phyloP scores from a whole-genome alignment of 495 filamentous ascomycete species.

The Penicillium malachiteum region DNA sequence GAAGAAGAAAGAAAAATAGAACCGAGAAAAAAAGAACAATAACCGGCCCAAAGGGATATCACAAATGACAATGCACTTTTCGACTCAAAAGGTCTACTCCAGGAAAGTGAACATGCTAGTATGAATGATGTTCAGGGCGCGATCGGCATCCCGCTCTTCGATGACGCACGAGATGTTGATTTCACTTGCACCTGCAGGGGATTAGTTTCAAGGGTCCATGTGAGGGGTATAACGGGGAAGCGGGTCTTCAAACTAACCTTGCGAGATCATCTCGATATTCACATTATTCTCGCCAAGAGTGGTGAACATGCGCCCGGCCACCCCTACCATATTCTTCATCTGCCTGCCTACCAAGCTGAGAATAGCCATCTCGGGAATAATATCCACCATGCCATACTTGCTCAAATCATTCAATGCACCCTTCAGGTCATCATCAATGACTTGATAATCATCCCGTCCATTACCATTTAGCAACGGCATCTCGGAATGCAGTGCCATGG shows the following conservation, averaged over 20 bases:
- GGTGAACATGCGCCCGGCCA: constrained; percentile 85
- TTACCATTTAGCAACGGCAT: constrained; percentile 51
- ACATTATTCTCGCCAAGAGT: constrained; percentile 84
- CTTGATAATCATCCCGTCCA: constrained; percentile 60
- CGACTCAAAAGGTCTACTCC: constrained; percentile 33
- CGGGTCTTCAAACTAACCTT: constrained; percentile 58
- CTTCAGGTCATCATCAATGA: constrained; percentile 63
- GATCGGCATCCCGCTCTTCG: constrained; percentile 81
- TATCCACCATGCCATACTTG: constrained; percentile 79
- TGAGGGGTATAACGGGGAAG: constrained; percentile 5
- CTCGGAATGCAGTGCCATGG: constrained; percentile 84
- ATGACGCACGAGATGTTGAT: constrained; percentile 99
- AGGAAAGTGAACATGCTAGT: constrained; percentile 79
- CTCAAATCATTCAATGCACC: constrained; percentile 67
- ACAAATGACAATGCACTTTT: constrained; percentile 24
- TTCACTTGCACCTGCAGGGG: constrained; percentile 78
- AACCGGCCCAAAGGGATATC: constrained; percentile 26
- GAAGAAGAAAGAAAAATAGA: constrained; percentile 6
- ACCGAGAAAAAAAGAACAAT: not conserved
- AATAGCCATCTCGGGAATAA: constrained; percentile 86
- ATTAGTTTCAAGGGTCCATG: constrained; percentile 17
- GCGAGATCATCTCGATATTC: constrained; percentile 97
- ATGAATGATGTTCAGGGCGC: constrained; percentile 92
- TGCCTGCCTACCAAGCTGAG: constrained; percentile 87
- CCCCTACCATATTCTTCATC: constrained; percentile 92